phyloP scores from a whole-genome alignment of 2,329 filamentous ascomycete species.

The Alternaria novae-zelandiae region DNA sequence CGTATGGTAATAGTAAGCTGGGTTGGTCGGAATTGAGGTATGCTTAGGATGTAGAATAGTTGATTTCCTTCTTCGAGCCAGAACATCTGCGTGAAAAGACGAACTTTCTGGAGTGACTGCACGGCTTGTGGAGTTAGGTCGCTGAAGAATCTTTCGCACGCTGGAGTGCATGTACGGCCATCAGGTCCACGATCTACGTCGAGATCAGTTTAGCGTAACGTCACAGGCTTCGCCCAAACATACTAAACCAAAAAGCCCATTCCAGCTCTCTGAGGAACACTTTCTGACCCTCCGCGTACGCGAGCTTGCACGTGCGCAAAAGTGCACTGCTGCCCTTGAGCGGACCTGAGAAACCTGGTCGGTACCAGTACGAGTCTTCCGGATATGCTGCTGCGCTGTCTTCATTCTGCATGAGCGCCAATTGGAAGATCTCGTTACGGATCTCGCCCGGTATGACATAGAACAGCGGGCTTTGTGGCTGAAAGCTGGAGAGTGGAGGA shows the following conservation, averaged over 20 bases:
- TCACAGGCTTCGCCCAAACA: neutral
- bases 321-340: conserved; percentile 11
- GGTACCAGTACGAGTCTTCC: conserved; percentile 14
- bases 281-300: conserved; percentile 11
- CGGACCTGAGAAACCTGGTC: conserved; percentile 10
- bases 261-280: conserved; percentile 12
- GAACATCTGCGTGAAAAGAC: conserved; percentile 17
- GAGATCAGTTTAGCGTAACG: neutral
- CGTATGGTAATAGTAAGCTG: conserved; percentile 55
- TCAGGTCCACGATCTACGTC: conserved; percentile 9
- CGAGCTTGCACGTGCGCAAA: conserved; percentile 11
- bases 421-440: conserved; percentile 10
- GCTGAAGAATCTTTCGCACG: conserved; percentile 6
- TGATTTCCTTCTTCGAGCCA: conserved; percentile 9
- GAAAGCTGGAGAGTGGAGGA: conserved; percentile 3
- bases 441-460: conserved; percentile 11
- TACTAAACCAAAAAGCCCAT: conserved; percentile 16
- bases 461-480: conserved; percentile 12
- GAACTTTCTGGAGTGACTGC: conserved; percentile 10
- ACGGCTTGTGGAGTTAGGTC: neutral
- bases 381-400: conserved; percentile 9
- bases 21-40: conserved; percentile 6
- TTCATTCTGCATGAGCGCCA: conserved; percentile 13
- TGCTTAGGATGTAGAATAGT: neutral
- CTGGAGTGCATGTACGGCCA: neutral